These are phyloP conservation scores for Gynostemma pentaphyllum DNA, from an alignment of 306 rosid genomes.

Conservation along the genomic window DNA sequence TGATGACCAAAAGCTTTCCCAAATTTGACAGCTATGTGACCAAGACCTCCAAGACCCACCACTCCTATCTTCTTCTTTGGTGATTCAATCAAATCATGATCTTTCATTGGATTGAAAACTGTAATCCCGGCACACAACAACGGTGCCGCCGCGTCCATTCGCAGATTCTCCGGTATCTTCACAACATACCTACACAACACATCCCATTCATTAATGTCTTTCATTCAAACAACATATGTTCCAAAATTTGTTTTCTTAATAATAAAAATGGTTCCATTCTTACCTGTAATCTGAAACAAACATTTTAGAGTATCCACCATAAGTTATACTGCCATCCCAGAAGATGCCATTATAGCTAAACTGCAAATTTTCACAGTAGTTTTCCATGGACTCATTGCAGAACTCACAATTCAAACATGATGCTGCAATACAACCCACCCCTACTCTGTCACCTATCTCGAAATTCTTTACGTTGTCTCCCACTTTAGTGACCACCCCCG, in stretches of 20 bases:
- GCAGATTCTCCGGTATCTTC: constrained; percentile 36
- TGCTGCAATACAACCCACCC: constrained; percentile 66
- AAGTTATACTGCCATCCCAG: constrained; percentile 81
- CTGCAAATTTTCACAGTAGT: constrained; percentile 41
- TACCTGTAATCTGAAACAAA: constrained; percentile 59
- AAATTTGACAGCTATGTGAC: constrained; percentile 66
- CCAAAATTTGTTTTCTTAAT: too few species aligned
- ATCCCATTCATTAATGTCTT: too few species aligned
- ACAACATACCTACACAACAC: constrained; percentile 40
- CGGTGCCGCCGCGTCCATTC: constrained; percentile 65
- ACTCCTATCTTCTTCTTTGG: constrained; percentile 42
- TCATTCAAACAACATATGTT: too few species aligned
- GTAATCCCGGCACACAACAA: constrained; percentile 68
- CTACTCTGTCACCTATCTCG: constrained; percentile 51
- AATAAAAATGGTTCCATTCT: neutral
- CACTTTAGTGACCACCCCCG: constrained; percentile 47
- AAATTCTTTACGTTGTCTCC: constrained; percentile 53
- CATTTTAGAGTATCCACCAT: constrained; percentile 62
- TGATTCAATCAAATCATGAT: constrained; percentile 24
- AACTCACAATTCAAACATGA: constrained; percentile 52
- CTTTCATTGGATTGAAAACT: constrained; percentile 55
- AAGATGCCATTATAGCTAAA: constrained; percentile 50
- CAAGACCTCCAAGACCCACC: constrained; percentile 69
- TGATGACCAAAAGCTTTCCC: constrained; percentile 71
- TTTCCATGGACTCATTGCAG: constrained; percentile 38